Conservation (phyloP, 2,329 filamentous ascomycete species). For the Aspergillus sp. region DNA sequence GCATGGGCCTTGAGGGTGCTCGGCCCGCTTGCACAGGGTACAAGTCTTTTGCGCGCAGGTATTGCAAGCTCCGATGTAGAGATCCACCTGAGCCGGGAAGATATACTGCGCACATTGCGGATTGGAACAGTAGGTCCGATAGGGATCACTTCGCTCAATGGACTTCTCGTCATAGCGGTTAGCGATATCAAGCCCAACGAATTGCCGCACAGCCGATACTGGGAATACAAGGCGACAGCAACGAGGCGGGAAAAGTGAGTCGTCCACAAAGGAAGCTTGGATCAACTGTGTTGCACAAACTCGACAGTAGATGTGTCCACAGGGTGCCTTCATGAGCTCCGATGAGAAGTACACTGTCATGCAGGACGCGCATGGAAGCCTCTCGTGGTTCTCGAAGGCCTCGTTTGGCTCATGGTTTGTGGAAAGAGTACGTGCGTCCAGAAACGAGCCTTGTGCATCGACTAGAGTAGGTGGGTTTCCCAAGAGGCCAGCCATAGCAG, state of each 20-base stretch:
- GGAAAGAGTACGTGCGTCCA: background rate
- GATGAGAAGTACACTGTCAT: background rate
- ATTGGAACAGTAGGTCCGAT: conserved; percentile 27
- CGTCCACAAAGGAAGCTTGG: conserved; percentile 17
- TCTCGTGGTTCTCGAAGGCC: background rate
- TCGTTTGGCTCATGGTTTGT: background rate
- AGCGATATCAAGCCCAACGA: conserved; percentile 9
- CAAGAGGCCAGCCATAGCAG: background rate
- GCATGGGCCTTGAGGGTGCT: conserved; percentile 22
- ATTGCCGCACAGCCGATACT: conserved; percentile 2
- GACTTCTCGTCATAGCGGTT: conserved; percentile 19
- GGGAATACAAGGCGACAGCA: conserved; percentile 27
- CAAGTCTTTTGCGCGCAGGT: conserved; percentile 22
- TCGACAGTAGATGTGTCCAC: background rate
- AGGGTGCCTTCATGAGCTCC: background rate
- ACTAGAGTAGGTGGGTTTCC: background rate
- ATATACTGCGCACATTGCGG: conserved; percentile 26
- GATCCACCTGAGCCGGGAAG: conserved; percentile 11
- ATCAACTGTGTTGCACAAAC: conserved; percentile 21
- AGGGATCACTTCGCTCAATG: conserved; percentile 22
- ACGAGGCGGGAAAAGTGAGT: conserved; percentile 27
- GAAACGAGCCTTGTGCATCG: background rate
- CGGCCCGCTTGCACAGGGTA: conserved; percentile 22
- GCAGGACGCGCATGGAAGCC: background rate
- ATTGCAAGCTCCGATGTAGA: conserved; percentile 19